Base-by-base conservation (phyloP, 1,284 basidiomycete species). In the Irpex lacteus region DNA sequence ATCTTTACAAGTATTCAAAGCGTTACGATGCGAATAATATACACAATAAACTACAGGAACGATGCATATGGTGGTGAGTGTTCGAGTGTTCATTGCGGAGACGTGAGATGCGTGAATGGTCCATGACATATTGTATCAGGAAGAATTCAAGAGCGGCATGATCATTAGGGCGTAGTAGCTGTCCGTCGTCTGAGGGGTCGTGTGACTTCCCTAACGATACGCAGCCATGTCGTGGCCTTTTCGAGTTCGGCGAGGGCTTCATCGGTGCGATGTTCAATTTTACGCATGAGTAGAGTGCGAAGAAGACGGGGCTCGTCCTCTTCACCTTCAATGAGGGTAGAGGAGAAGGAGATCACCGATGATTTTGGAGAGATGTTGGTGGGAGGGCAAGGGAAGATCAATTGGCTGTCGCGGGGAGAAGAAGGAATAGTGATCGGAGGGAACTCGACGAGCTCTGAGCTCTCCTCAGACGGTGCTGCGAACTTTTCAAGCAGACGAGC, bases 211-310 rank as follows among this genome's bases (percentile, higher is more conserved):
- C 84, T 86, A 64, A 90, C 82, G 62, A 89, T 82, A 54, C 81
- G 78, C 37, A 89, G 72, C 87, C 90, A 90, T 2, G 75, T 74
- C 26, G 78, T 77, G 52, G 81, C 79, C 68, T 82, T 84, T 65
- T 90, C 86, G 53, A 90, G 77, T 73, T 90, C 81, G 68, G 90
- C 88, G 73, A 86, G 81, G 53, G 89, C 82, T 34, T 82, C 83
- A 32, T 82, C 80, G 2, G 83, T 77, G 36, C 83, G 78, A 11
- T 82, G 81, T 32, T 86, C 83, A 60, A 91, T 81, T 75, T 89
- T 90, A 54, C 86, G 81, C 50, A 85, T 74, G 32, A 91, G 71
- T 19, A 91, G 72, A 15, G 86, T 79, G 18, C 87, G 85, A 53
- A 91, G 76, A 21, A 80, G 78, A 38, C 81, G 81, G 5, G 79